Conservation (phyloP, 2,329 filamentous ascomycete species). For the Dactylonectria macrodidyma region DNA sequence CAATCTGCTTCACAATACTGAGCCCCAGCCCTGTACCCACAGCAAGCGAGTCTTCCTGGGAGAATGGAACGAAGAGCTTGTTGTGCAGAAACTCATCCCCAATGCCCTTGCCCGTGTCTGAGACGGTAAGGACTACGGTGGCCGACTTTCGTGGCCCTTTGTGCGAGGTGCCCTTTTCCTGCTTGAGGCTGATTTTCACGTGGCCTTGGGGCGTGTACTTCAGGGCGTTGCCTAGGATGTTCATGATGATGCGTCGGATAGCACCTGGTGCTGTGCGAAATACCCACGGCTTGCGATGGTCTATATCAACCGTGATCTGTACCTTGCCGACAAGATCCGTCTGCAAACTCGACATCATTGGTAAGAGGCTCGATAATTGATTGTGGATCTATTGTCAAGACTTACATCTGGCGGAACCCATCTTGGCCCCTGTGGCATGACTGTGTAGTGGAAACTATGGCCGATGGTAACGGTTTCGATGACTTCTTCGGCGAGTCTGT, state of each 20-base stretch:
- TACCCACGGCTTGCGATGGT: slow-evolving; percentile 64
- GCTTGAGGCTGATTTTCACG: slow-evolving; percentile 58
- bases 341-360: not conserved
- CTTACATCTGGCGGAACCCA: not conserved
- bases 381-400: not conserved
- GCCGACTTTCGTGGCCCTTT: slow-evolving; percentile 30
- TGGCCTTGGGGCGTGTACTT: slow-evolving; percentile 72
- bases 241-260: slow-evolving; percentile 71
- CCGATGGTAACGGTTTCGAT: slow-evolving; percentile 58
- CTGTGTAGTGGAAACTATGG: slow-evolving; percentile 52
- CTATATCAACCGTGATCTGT: slow-evolving; percentile 59
- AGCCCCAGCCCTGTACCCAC: slow-evolving; percentile 75
- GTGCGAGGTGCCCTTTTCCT: slow-evolving; percentile 39
- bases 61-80: slow-evolving; percentile 73
- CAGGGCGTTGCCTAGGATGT: slow-evolving; percentile 73
- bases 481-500: slow-evolving; percentile 55
- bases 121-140: slow-evolving; percentile 62
- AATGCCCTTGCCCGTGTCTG: slow-evolving; percentile 77
- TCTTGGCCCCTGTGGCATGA: slow-evolving; percentile 15
- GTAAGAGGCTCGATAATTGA: slow-evolving; percentile 31
- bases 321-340: slow-evolving; percentile 17
- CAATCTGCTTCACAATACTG: slow-evolving; percentile 73
- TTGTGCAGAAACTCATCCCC: slow-evolving; percentile 72
- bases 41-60: slow-evolving; percentile 73
- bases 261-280: slow-evolving; percentile 69